These are phyloP conservation scores for Monosporozyma servazzii DNA, from an alignment of 805 yeast species.

Conservation along the genomic window DNA sequence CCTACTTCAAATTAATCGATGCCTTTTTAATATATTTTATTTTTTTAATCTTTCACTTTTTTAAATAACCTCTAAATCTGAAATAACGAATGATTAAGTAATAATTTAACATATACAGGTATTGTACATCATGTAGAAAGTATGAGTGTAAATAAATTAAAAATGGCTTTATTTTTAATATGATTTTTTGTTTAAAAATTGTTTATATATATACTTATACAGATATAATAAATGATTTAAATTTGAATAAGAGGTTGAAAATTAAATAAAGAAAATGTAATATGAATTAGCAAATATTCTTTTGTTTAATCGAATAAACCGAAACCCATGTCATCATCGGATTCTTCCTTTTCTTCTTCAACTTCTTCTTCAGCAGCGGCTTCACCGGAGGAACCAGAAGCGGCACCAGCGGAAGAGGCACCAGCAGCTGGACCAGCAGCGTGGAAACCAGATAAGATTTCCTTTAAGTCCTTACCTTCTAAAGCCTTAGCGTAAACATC, in stretches of 20 bases:
- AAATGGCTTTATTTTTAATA: not conserved
- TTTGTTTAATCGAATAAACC: conserved; percentile 75
- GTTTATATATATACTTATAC: conserved; percentile 1
- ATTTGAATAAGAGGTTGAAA: not conserved
- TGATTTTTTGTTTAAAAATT: not conserved
- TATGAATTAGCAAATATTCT: not conserved
- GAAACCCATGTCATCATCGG: conserved; percentile 86
- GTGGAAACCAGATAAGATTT: conserved; percentile 53
- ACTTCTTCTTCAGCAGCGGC: conserved; percentile 56
- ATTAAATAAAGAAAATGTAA: not conserved
- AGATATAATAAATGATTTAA: not conserved
- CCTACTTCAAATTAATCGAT: not conserved
- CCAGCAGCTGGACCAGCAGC: conserved; percentile 37
- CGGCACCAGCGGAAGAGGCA: conserved; percentile 36
- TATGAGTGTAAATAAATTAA: not conserved
- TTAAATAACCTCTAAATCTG: not conserved
- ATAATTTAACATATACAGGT: not conserved
- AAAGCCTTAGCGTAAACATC: conserved; percentile 74
- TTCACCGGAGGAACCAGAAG: conserved; percentile 38
- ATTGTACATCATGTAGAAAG: not conserved
- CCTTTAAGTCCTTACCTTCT: conserved; percentile 71
- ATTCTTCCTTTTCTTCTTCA: conserved; percentile 61
- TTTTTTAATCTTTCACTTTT: not conserved
- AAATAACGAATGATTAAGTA: not conserved
- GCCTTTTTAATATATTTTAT: not conserved